Conservation (phyloP, 2,329 filamentous ascomycete species). For the Diaporthe amygdali region DNA sequence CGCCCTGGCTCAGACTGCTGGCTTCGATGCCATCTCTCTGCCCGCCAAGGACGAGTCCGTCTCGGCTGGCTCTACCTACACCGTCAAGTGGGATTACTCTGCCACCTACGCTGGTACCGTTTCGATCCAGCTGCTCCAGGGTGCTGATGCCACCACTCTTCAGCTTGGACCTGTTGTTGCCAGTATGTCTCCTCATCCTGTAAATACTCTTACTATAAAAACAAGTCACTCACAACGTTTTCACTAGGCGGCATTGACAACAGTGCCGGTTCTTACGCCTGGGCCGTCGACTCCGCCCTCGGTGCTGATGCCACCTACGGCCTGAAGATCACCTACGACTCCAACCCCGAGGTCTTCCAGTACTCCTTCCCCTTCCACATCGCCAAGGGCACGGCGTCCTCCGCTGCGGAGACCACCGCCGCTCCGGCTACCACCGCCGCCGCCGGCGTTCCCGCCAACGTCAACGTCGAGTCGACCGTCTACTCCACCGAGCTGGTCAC, state of each 20-base stretch:
- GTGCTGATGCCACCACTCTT: conserved; percentile 49
- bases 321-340: conserved; percentile 57
- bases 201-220: not conserved
- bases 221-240: not conserved
- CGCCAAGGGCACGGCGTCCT: conserved; percentile 33
- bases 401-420: conserved; percentile 30
- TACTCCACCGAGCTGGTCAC: conserved; percentile 64
- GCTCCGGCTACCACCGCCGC: conserved; percentile 48
- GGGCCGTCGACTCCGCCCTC: conserved; percentile 54
- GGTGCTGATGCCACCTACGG: conserved; percentile 59
- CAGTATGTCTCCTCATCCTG: conserved; percentile 47
- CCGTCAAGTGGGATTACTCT: conserved; percentile 56
- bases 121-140: conserved; percentile 61
- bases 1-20: conserved; percentile 57
- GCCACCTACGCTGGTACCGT: conserved; percentile 49
- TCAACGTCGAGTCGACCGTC: conserved; percentile 45
- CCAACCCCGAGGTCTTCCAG: conserved; percentile 54
- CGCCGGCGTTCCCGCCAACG: conserved; percentile 44
- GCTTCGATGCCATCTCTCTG: conserved; percentile 59
- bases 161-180: conserved; percentile 48
- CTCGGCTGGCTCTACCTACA: conserved; percentile 53
- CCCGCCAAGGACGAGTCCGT: conserved; percentile 51
- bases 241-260: conserved; percentile 50
- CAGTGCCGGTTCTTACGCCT: conserved; percentile 50
- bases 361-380: conserved; percentile 68